Percentiles rank a stretch among this genome's conserved stretches.
Conservation (phyloP, 805 yeast genomes). For the Dipodascopsis tothii region DNA sequence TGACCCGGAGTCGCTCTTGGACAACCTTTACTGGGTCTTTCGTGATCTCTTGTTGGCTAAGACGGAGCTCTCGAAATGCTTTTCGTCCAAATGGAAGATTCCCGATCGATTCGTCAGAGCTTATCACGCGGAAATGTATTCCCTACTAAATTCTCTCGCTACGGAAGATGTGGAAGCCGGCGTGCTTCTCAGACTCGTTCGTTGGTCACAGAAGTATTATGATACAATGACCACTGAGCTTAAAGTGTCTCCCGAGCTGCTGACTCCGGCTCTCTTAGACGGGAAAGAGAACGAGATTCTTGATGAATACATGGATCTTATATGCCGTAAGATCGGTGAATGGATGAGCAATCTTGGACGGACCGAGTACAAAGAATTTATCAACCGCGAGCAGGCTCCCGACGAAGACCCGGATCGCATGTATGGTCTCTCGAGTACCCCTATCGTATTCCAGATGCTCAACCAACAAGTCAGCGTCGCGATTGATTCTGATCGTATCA, state of each 20-base stretch:
- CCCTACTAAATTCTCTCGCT: conserved; percentile 55
- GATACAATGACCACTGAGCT: conserved; percentile 45
- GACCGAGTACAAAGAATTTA: conserved; percentile 62
- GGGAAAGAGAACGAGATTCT: conserved; percentile 64
- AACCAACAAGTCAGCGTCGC: conserved; percentile 88
- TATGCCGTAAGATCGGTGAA: conserved; percentile 67
- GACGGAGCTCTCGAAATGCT: conserved; percentile 47
- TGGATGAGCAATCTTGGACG: conserved; percentile 68
- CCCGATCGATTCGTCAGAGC: conserved; percentile 52
- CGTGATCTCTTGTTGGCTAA: conserved; percentile 66
- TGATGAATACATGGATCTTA: conserved; percentile 68
- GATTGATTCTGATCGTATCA: conserved; percentile 73
- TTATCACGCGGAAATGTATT: conserved; percentile 61
- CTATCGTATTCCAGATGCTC: conserved; percentile 70
- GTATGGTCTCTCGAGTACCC: conserved; percentile 66
- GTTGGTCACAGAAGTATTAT: conserved; percentile 66
- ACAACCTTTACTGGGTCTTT: conserved; percentile 74
- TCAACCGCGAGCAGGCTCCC: conserved; percentile 63
- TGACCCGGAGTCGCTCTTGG: conserved; percentile 50
- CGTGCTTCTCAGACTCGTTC: conserved; percentile 62
- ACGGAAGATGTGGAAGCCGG: conserved; percentile 71
- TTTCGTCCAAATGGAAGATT: conserved; percentile 72
- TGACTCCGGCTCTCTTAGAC: conserved; percentile 57
- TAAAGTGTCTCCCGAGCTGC: conserved; percentile 40
- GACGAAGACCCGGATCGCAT: conserved; percentile 58